phyloP scores from a whole-genome alignment of 352 stramenopile genomes.

The Globisporangium alternatum region DNA sequence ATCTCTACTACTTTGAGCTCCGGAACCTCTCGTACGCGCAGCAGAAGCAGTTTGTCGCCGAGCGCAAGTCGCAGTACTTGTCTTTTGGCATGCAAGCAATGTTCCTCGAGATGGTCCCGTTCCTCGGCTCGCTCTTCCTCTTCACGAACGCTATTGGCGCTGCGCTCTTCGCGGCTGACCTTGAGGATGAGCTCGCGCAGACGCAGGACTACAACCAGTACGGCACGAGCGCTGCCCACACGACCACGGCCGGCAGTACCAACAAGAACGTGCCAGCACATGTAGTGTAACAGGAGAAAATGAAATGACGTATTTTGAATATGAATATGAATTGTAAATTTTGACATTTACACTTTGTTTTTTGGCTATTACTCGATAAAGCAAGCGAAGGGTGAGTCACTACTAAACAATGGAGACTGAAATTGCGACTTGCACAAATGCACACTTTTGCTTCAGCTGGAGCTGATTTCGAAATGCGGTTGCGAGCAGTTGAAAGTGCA shows the following conservation, averaged over 20 bases:
- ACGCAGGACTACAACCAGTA: constrained; percentile 2
- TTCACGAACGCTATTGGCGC: constrained; percentile 75
- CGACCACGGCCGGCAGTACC: background rate
- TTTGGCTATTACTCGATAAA: too few relatives aligned
- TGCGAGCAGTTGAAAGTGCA: too few relatives aligned
- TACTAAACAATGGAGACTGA: too few relatives aligned
- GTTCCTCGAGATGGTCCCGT: constrained; percentile 72
- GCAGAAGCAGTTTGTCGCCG: constrained; percentile 47
- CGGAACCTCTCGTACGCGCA: constrained; percentile 54
- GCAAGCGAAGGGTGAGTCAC: too few relatives aligned
- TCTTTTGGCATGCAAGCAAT: constrained; percentile 70
- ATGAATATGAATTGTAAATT: background rate
- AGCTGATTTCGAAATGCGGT: too few relatives aligned
- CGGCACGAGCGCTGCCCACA: background rate
- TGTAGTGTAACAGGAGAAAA: background rate
- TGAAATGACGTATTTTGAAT: too few relatives aligned
- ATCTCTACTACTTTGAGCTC: constrained; percentile 78
- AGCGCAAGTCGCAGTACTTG: constrained; percentile 54
- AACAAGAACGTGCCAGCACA: constrained; percentile 10
- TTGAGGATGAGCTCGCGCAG: constrained; percentile 44
- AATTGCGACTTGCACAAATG: too few relatives aligned
- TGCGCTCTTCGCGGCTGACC: constrained; percentile 59
- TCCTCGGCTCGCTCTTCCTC: constrained; percentile 56
- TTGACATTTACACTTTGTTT: background rate
- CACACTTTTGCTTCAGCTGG: too few relatives aligned